Conservation (phyloP, 495 filamentous ascomycete species). For the Hyaloscypha variabilis region DNA sequence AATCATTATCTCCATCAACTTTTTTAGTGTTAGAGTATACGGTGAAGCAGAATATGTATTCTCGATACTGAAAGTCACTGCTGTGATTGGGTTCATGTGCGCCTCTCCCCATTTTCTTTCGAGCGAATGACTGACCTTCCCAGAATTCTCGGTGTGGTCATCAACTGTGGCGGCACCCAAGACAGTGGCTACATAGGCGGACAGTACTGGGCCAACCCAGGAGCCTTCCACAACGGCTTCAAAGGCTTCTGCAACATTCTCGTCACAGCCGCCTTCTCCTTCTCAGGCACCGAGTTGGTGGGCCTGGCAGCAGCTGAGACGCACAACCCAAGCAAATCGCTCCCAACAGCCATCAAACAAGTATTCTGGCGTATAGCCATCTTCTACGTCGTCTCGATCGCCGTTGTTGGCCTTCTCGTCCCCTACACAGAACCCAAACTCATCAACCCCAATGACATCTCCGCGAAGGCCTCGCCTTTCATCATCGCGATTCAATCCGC, state of each 20-base stretch:
- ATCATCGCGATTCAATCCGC: constrained; percentile 86
- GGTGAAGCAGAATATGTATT: constrained; percentile 93
- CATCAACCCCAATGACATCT: constrained; percentile 59
- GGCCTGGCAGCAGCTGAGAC: constrained; percentile 90
- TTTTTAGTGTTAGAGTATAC: constrained; percentile 84
- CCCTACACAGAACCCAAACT: constrained; percentile 65
- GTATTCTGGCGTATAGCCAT: constrained; percentile 92
- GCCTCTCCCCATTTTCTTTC: background rate
- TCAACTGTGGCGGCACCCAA: constrained; percentile 77
- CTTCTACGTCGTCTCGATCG: constrained; percentile 80
- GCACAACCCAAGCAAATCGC: constrained; percentile 80
- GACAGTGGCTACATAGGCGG: constrained; percentile 54
- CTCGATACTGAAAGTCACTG: constrained; percentile 82
- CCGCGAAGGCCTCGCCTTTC: constrained; percentile 79
- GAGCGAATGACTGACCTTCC: constrained; percentile 1
- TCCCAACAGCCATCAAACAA: constrained; percentile 87
- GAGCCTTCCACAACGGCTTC: constrained; percentile 89
- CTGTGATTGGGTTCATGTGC: constrained; percentile 83
- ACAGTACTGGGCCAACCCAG: constrained; percentile 57
- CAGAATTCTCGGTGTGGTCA: constrained; percentile 73
- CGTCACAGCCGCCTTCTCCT: constrained; percentile 90
- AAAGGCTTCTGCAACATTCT: constrained; percentile 94
- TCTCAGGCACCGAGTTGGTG: constrained; percentile 89
- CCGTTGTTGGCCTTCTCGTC: constrained; percentile 74
- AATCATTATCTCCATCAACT: constrained; percentile 76